A percentile compares a stretch with the other conserved stretches of the same genome.
Evolutionary conservation across 164 flowering plant species (phyloP).

Genomic region (Cinnamomum micranthum): DNA sequence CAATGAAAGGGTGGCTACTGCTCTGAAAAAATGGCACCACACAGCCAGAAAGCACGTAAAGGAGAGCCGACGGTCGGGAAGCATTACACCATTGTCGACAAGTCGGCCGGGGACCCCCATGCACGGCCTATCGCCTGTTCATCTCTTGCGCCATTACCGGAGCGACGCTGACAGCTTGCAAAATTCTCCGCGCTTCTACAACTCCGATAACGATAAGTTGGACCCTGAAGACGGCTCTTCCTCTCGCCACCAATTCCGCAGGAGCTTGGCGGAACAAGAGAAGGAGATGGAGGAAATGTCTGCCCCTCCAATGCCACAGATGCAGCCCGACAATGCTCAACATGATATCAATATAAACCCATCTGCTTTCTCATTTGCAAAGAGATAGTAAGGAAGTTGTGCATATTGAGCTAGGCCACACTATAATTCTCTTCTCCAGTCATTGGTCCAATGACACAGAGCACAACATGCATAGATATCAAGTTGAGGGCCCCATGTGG

Average conservation of each 20-base stretch:
- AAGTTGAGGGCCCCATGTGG: neutral
- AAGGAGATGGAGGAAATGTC: conserved; percentile 13
- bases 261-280: conserved; percentile 7
- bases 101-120: conserved; percentile 52
- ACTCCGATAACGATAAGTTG: conserved; percentile 29
- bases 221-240: conserved; percentile 40
- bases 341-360: conserved; percentile 25
- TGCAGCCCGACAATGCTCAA: conserved; percentile 9
- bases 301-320: conserved; percentile 7
- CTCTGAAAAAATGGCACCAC: conserved; percentile 64
- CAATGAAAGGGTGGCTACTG: conserved; percentile 62
- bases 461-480: neutral
- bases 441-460: neutral
- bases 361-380: conserved; percentile 22
- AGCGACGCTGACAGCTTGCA: conserved; percentile 39
- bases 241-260: conserved; percentile 15
- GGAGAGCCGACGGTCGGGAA: conserved; percentile 25
- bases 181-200: conserved; percentile 33
- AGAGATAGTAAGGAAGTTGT: conserved; percentile 8
- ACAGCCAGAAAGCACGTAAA: conserved; percentile 56
- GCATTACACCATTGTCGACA: conserved; percentile 38
- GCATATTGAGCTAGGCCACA: neutral
- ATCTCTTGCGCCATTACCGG: conserved; percentile 40
- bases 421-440: neutral
- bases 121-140: conserved; percentile 47